phyloP scores from a whole-genome alignment of 306 rosid genomes.

The Carpinus viminea region DNA sequence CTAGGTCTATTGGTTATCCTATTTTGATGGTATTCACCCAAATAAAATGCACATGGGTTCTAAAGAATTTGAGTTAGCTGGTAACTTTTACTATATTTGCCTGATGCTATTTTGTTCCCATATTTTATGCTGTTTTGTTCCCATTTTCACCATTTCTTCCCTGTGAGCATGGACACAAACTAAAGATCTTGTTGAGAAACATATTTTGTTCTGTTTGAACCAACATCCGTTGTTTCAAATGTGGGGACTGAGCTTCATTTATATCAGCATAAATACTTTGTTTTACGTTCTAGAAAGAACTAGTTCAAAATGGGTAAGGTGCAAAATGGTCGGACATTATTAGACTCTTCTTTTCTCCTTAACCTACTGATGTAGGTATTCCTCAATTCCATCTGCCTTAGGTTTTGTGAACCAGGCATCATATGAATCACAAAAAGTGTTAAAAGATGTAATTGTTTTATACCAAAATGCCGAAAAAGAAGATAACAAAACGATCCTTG shows the following conservation, averaged over 20 bases:
- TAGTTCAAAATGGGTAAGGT: conserved; percentile 41
- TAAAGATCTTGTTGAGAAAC: conserved; percentile 7
- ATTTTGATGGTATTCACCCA: background rate
- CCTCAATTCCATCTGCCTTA: conserved; percentile 28
- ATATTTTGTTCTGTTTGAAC: background rate
- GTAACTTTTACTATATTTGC: conserved; percentile 16
- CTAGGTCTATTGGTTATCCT: background rate
- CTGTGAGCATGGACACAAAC: background rate
- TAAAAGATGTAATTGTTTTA: conserved; percentile 20
- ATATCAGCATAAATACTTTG: conserved; percentile 6
- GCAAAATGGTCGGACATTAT: conserved; percentile 24
- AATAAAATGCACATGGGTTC: background rate
- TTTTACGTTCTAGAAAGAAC: conserved; percentile 37
- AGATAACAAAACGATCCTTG: conserved; percentile 48
- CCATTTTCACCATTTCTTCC: background rate
- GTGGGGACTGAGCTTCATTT: no score
- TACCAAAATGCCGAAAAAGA: conserved; percentile 41
- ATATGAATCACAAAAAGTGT: conserved; percentile 13
- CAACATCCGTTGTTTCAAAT: conserved; percentile 23
- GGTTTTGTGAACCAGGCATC: conserved; percentile 20
- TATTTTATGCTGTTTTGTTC: background rate
- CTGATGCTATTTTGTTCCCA: conserved; percentile 2
- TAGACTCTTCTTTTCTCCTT: conserved; percentile 25
- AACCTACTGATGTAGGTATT: conserved; percentile 24
- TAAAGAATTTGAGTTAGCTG: background rate